Evolutionary conservation across 2,329 filamentous ascomycete genomes (phyloP).

Genomic region (Aspergillus vadensis): DNA sequence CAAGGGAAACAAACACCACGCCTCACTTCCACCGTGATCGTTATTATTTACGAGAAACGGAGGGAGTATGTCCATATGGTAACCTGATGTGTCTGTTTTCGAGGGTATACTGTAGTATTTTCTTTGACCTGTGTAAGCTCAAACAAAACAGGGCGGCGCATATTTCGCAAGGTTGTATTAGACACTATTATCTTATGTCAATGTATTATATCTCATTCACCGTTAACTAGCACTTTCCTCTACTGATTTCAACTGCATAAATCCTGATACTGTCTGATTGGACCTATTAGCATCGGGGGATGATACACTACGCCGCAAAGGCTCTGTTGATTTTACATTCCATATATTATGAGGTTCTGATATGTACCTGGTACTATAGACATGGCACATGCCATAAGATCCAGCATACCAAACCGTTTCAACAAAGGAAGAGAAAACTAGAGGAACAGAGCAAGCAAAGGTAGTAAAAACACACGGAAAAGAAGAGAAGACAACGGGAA

Average conservation of each 20-base stretch:
- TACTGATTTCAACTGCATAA: neutral
- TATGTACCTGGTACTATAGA: neutral
- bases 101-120: constrained; percentile 10
- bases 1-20: too few species aligned
- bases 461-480: neutral
- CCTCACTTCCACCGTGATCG: neutral
- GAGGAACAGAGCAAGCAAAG: neutral
- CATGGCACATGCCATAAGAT: neutral
- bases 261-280: too few species aligned
- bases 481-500: neutral
- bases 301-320: too few species aligned
- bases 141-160: constrained; percentile 39
- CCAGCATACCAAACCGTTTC: neutral
- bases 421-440: neutral
- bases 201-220: constrained; percentile 28
- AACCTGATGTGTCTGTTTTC: constrained; percentile 21
- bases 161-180: constrained; percentile 28
- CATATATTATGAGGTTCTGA: too few species aligned
- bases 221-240: neutral
- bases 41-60: neutral
- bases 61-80: constrained; percentile 2
- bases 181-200: constrained; percentile 25
- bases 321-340: too few species aligned
- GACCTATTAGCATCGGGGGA: too few species aligned
- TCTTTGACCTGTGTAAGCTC: constrained; percentile 9